phyloP scores from a whole-genome alignment of 495 filamentous ascomycete species.

The Elaphomyces granulatus region DNA sequence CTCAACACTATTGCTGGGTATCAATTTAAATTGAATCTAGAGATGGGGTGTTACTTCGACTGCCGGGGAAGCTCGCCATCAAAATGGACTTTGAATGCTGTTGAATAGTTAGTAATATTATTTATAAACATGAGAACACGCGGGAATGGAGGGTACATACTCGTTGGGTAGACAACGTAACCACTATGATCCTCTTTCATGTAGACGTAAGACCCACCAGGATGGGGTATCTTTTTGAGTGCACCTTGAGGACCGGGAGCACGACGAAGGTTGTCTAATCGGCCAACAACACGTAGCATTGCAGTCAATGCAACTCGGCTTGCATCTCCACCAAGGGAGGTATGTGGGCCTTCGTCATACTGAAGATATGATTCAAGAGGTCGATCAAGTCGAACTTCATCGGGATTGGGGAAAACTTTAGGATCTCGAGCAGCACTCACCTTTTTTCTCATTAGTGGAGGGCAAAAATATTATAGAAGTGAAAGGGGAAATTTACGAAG shows the following conservation, averaged over 20 bases:
- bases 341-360: conserved; percentile 47
- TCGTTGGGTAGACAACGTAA: conserved; percentile 60
- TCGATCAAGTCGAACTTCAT: conserved; percentile 49
- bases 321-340: conserved; percentile 46
- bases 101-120: conserved; percentile 6
- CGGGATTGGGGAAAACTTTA: conserved; percentile 52
- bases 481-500: conserved; percentile 24
- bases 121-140: background rate
- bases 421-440: conserved; percentile 43
- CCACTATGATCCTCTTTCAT: conserved; percentile 60
- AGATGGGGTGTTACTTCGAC: no score
- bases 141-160: conserved; percentile 21
- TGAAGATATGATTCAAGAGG: conserved; percentile 55
- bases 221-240: conserved; percentile 53
- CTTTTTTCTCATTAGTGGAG: conserved; percentile 19
- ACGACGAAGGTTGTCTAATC: conserved; percentile 46
- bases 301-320: conserved; percentile 48
- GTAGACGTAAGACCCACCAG: conserved; percentile 49
- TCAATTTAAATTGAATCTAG: no score
- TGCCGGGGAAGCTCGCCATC: conserved; percentile 27
- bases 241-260: conserved; percentile 54
- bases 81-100: conserved; percentile 31
- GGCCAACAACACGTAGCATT: conserved; percentile 46
- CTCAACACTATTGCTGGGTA: no score
- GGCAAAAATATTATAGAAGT: conserved; percentile 1